Base-by-base conservation (phyloP, 176 grass and related monocot genomes). In the Stipa capillata region DNA sequence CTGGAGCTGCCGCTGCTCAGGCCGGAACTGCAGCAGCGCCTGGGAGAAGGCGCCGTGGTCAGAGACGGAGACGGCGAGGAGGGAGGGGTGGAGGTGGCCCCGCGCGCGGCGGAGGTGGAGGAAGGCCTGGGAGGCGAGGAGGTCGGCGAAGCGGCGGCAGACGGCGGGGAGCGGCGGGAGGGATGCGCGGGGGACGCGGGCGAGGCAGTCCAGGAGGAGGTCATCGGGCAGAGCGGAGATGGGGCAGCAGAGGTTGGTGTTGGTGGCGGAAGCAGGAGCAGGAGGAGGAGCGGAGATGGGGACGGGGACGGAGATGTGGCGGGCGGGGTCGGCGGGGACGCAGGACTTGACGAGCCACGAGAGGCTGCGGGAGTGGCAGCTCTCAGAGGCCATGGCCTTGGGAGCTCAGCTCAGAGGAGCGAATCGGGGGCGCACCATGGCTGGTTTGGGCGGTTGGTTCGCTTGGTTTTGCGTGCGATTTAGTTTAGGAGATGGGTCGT, bases 91-190 rank as follows among this genome's bases (percentile, higher is more conserved):
- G 62, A 93, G 84, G 21, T 42, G 86, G 56, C 88, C 91, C 18
- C 44, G 78, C 13, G 85, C 62, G 57, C 94, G 84, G 76, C 87
- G 89, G 79, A 94, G 85, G 73, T 62, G 71, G 75, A 85, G 39
- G 76, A 67, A 67, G 11, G 64, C 64, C 0, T 67, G 37, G n/a
- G 64, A 67, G 2, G 64, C 64, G 64, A 67, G 64, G 12, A 67
- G 64, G 64, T 67, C 64, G 64, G 64, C 64, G 21, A 67, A 67
- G 64, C 64, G 64, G 23, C 64, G 37, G 64, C 64, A 43, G 37
- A 67, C 64, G 64, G 37, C 37, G 21, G 64, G 21, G 37, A 67
- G 37, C 64, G 64, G 64, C 37, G 64, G 64, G 64, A 67, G 37
- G 5, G 64, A 67, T n/a, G 14, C 64, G 7, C 64, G 12, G 35